Evolutionary conservation across 106 monocot species (phyloP).

Genomic region (Vanilla planifolia): DNA sequence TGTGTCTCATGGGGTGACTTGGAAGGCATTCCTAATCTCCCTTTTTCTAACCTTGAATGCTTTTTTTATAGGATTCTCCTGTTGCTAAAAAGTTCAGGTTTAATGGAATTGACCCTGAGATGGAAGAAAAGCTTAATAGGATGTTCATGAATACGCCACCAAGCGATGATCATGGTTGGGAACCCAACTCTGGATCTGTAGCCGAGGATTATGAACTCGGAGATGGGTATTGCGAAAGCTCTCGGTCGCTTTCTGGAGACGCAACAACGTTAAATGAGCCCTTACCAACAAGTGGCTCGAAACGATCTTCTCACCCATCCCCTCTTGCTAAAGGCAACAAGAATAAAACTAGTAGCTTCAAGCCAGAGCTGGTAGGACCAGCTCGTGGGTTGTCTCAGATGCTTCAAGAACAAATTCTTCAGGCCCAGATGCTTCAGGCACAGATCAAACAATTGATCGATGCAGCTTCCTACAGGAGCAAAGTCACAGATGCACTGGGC

Average conservation of each 20-base stretch:
- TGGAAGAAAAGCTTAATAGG: slow-evolving; percentile 13
- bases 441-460: not conserved
- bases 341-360: too few relatives aligned
- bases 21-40: not conserved
- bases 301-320: too few relatives aligned
- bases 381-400: too few relatives aligned
- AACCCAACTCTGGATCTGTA: not conserved
- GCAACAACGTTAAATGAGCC: too few relatives aligned
- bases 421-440: too few relatives aligned
- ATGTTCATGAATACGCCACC: slow-evolving; percentile 5
- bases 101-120: slow-evolving; percentile 11
- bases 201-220: not conserved
- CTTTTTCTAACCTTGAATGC: not conserved
- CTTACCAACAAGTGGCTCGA: too few relatives aligned
- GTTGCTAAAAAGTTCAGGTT: slow-evolving; percentile 12
- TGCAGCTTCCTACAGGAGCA: not conserved
- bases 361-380: too few relatives aligned
- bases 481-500: not conserved
- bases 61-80: slow-evolving; percentile 6
- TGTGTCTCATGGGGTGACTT: too few relatives aligned
- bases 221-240: not conserved
- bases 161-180: too few relatives aligned
- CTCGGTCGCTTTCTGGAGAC: too few relatives aligned
- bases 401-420: not conserved
- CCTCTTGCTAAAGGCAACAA: too few relatives aligned